Evolutionary conservation across 805 yeast genomes (phyloP), one percentile per base, ranked within the genome.

Genomic region (Candida andamanensis): DNA sequence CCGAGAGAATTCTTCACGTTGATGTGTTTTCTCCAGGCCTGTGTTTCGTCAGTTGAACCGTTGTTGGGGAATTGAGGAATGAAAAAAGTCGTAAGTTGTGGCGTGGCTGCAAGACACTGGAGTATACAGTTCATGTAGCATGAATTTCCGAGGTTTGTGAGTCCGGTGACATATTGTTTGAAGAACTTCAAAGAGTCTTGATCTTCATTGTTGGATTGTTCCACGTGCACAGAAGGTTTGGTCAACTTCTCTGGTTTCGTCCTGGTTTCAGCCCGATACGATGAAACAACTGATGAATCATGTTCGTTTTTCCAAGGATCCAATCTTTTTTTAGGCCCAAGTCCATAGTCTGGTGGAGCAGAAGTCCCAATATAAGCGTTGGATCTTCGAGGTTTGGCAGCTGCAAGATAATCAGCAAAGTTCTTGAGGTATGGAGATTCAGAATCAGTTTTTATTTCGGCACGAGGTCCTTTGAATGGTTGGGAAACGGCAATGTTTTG

Each of bases 91-190:
- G 80, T 68, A 17, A 89, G 58, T 37, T 76, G 78, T 1, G 76
- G 76, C 0, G 90, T 78, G 1, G 90, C 89, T 3, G 80, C 68
- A 21, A 90, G 53, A 54, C 96, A 85, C 58, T 89, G 97, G n/a
- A 89, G 56, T 3, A 83, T 69, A 44, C 95, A 82, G 57, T 89
- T 89, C 87, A 89, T 82, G 56, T 89, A 89, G 54, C 97, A 89
- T 0, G 95, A 83, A 48, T 90, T 90, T 2, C 96, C 95, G 40
- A 89, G 62, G 52, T 89, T 89, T 10, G 69, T 64, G 5, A 89
- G 63, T 0, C 97, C 97, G 0, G 87, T 77, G 13, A 76, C 63
- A 31, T 78, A 69, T 35, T 63, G 49, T 24, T 49, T 49, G n/a
- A 54, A 38, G 33, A 54, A 48, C 20, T 37, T 38, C 1, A 35